Base-by-base conservation (phyloP, 768 basidiomycete species). In the Auricularia cornea region DNA sequence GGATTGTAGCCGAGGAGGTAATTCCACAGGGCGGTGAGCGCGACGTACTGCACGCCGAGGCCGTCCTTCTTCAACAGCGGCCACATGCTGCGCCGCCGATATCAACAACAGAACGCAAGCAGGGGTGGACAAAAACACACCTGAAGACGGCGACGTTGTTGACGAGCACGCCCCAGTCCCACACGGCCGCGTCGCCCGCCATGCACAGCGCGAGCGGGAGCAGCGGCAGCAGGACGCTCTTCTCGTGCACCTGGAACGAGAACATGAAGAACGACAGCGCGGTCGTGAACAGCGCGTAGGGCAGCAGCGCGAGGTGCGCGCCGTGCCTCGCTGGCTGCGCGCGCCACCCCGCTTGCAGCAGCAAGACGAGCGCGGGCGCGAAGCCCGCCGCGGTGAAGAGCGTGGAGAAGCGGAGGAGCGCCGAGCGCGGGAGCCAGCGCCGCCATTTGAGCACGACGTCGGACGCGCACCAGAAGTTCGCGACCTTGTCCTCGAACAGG, bases 171-270 rank as follows among this genome's bases (percentile, higher is more conserved):
- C 88, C 88, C 80, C 89, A 85, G 62, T 84, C 83, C 76, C 86
- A 92, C 4, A 81, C 77, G 1, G 83, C 74, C 32, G 87, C 85
- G 64, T 82, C 72, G 3, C 78, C 79, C 3, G 81, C 87, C 61
- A 95, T 79, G 18, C 95, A 78, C 20, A 98, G 78, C 0, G 88
- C 91, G 31, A 94, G 77, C 0, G 95, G 95, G 66, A 98, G 73
- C 26, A 98, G 78, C 3, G 94, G 93, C 1, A 98, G 71, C 20
- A 97, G 72, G 44, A 98, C 90, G 3, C 89, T 88, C 79, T 97
- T 98, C 74, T 98, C 95, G 73, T 97, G 95, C 41, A 95, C 94
- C 70, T 97, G 94, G 74, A 96, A 96, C 5, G 94, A 94, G 78
- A 96, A 95, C 33, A 98, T 79, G 77, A 96, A 98, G 81, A 98